Evolutionary conservation across 805 yeast genomes (phyloP).

Genomic region (Jamesozyma lodderae): DNA sequence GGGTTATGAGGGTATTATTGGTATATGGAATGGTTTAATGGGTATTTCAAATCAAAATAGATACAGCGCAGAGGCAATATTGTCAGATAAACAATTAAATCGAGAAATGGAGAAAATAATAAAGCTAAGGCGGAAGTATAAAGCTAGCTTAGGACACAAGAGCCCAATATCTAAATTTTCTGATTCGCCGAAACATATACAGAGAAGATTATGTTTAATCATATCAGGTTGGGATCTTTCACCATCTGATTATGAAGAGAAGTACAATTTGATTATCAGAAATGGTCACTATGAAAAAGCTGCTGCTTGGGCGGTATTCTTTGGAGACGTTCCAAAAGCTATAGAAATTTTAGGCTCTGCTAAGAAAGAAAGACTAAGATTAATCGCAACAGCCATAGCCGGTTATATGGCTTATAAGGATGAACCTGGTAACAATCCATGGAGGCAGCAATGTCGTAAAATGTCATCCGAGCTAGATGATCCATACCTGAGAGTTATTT

Average conservation of each 20-base stretch:
- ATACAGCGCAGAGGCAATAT: slow-evolving; percentile 25
- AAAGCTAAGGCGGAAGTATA: slow-evolving; percentile 31
- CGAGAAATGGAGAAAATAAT: slow-evolving; percentile 32
- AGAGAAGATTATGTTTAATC: slow-evolving; percentile 68
- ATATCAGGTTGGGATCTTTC: slow-evolving; percentile 90
- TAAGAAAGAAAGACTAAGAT: slow-evolving; percentile 55
- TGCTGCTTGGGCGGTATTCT: slow-evolving; percentile 96
- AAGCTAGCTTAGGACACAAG: slow-evolving; percentile 16
- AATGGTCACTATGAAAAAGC: slow-evolving; percentile 73
- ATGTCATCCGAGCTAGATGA: slow-evolving; percentile 82
- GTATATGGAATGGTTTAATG: slow-evolving; percentile 76
- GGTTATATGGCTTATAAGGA: slow-evolving; percentile 52
- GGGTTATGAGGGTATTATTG: slow-evolving; percentile 80
- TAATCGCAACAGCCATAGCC: slow-evolving; percentile 90
- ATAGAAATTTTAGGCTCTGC: slow-evolving; percentile 71
- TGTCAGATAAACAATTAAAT: slow-evolving; percentile 28
- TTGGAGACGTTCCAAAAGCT: slow-evolving; percentile 77
- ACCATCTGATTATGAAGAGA: slow-evolving; percentile 62
- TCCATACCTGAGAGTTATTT: slow-evolving; percentile 84
- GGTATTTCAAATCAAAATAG: slow-evolving; percentile 44
- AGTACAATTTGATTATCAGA: slow-evolving; percentile 46
- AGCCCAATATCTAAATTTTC: slow-evolving; percentile 14
- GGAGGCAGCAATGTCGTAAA: slow-evolving; percentile 89
- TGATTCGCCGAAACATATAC: slow-evolving; percentile 38
- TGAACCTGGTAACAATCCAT: slow-evolving; percentile 51